Evolutionary conservation across 2,329 filamentous ascomycete genomes (phyloP), one percentile per base, ranked within the genome.

Genomic region (Coniochaeta hoffmannii): DNA sequence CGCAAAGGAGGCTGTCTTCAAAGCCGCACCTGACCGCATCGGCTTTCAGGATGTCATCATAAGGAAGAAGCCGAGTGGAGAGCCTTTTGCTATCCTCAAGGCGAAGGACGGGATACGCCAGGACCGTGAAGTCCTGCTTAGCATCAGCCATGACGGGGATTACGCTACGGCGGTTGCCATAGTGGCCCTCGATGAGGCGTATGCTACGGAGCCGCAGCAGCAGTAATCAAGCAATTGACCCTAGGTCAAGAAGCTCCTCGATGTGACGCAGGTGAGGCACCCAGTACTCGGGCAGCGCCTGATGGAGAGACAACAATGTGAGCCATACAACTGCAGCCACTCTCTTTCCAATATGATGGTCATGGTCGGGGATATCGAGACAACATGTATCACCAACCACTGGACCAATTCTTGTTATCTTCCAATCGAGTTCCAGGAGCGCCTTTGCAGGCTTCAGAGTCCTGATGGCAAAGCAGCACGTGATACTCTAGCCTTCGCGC

Each of bases 81-180:
- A 76, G 24, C 77, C 78, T 0, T 62, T 78, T 3, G 77, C 74
- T 8, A 62, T 77, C 53, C 71, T 80, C 56, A 67, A 61, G 57
- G 66, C 64, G 8, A 60, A 60, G 28, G 62, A 57, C 1, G 63
- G 56, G 41, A 15, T 64, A 56, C 17, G 66, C 61, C n/a, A 63
- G 38, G 67, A 75, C 57, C 79, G 83, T 60, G 74, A 83, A 52
- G 90, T 85, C 14, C 76, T 82, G 64, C 67, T 96, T 46, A 93
- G 87, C 57, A 95, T 97, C 63, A 94, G 88, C 64, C 92, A 97
- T 68, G 92, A 97, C 69, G 86, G 82, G 1, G 86, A 90, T 8
- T 96, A 91, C 71, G 90, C 90, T 10, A 85, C 80, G 19, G 88
- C 87, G 7, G 76, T 86, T 1, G 88, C 86, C 15, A 46, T 46